Percentiles rank a stretch among this genome's conserved stretches.
Evolutionary conservation across 805 yeast species (phyloP).

Genomic region (Teunomyces cretensis): DNA sequence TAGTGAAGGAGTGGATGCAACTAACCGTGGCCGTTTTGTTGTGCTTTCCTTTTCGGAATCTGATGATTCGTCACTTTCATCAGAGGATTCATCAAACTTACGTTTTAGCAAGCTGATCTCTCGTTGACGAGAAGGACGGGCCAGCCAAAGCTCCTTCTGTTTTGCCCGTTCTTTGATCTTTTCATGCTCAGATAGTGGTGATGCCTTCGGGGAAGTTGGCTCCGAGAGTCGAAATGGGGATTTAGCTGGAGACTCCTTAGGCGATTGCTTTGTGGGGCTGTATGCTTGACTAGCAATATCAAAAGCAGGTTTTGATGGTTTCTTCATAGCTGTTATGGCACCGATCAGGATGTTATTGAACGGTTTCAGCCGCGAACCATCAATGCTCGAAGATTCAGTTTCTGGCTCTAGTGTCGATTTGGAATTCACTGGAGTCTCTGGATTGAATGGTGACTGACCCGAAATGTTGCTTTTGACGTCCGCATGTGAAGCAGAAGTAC

Average conservation of each 20-base stretch:
- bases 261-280: background rate
- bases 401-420: background rate
- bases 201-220: background rate
- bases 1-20: conserved; percentile 9
- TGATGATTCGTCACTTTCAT: conserved; percentile 19
- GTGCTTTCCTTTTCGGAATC: conserved; percentile 16
- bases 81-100: conserved; percentile 14
- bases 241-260: background rate
- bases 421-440: background rate
- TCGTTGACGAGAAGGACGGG: conserved; percentile 1
- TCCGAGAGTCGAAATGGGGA: background rate
- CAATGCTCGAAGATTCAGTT: background rate
- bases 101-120: conserved; percentile 9
- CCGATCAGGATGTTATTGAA: background rate
- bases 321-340: background rate
- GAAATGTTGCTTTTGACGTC: background rate
- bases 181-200: conserved; percentile 8
- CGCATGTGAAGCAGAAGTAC: background rate
- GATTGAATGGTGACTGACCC: background rate
- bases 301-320: conserved; percentile 7
- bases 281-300: background rate
- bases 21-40: conserved; percentile 22
- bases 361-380: background rate
- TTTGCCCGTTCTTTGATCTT: conserved; percentile 11
- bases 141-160: conserved; percentile 5